phyloP scores from a whole-genome alignment of 176 grass and related monocot species.

The Eragrostis nindensis region DNA sequence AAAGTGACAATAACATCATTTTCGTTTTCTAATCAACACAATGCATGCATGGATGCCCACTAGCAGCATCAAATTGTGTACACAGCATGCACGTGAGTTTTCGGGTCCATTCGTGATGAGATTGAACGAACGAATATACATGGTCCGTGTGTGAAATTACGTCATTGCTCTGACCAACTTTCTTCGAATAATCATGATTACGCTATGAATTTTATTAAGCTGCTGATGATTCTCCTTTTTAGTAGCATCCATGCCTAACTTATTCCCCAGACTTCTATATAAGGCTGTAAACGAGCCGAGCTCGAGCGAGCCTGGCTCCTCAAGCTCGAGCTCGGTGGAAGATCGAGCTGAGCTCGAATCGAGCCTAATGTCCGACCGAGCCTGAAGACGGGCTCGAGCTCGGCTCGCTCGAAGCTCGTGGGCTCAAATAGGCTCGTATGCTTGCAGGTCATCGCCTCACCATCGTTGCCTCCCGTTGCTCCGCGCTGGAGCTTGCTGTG shows the following conservation, averaged over 20 bases:
- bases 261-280: too few relatives aligned
- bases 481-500: too few relatives aligned
- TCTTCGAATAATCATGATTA: slow-evolving; percentile 7
- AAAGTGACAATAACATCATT: slow-evolving; percentile 36
- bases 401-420: too few relatives aligned
- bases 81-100: not conserved
- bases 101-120: not conserved
- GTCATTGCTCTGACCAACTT: slow-evolving; percentile 50
- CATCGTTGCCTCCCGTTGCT: too few relatives aligned
- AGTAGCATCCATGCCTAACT: slow-evolving; percentile 25
- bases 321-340: too few relatives aligned
- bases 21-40: slow-evolving; percentile 53
- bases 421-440: too few relatives aligned
- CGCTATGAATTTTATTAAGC: slow-evolving; percentile 31
- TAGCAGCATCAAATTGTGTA: slow-evolving; percentile 34
- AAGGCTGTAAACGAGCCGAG: too few relatives aligned
- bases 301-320: too few relatives aligned
- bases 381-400: too few relatives aligned
- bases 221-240: not conserved
- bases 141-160: slow-evolving; percentile 42
- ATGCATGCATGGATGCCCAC: slow-evolving; percentile 32
- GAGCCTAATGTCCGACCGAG: too few relatives aligned
- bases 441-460: too few relatives aligned
- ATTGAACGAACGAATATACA: not conserved
- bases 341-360: too few relatives aligned